Base-by-base conservation (phyloP, 495 filamentous ascomycete genomes). In the Podospora didyma region DNA sequence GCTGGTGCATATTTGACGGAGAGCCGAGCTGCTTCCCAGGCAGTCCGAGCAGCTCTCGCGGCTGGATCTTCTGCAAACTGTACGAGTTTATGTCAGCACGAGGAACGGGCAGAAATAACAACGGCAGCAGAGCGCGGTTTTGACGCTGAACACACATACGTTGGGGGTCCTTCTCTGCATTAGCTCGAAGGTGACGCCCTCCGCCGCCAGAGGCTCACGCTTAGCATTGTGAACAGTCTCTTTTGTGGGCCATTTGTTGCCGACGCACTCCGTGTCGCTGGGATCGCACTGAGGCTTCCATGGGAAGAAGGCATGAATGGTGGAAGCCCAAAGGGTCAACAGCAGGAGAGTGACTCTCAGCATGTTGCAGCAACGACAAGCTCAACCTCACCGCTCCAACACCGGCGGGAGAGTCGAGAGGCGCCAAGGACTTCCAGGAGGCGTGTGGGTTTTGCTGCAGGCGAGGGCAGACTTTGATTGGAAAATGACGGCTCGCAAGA, bases 321-420 rank as follows among this genome's bases (percentile, higher is more conserved):
- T 56, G 24, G 73, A 57, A 56, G 63, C 63, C 73, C 74, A 77
- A 64, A 77, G 54, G 50, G 73, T 67, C 42, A 79, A 62, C 41
- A 77, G 52, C 28, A 72, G 58, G 50, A 68, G 34, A 16, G 62
- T 61, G 55, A 49, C 59, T 53, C 56, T 58, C 62, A 66, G 58
- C 75, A 78, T 78, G 42, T 64, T 77, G 74, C 66, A 56, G 35
- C 44, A 48, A 10, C 55, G 26, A 20, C 63, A 46, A 35, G 58
- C 49, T 22, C 53, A 56, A 21, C 59, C 57, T 62, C 65, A 59
- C 64, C 63, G 52, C 62, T 62, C 61, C 63, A 64, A 46, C 64
- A 58, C 59, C 59, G 48, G 55, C 45, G 56, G 53, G 54, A 57
- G 57, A n/a, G 44, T 47, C 17, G 22, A 19, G 14, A 47, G 45